These are phyloP conservation scores for Mycogone perniciosa DNA, from an alignment of 2,329 filamentous ascomycete species.

Conservation along the genomic window DNA sequence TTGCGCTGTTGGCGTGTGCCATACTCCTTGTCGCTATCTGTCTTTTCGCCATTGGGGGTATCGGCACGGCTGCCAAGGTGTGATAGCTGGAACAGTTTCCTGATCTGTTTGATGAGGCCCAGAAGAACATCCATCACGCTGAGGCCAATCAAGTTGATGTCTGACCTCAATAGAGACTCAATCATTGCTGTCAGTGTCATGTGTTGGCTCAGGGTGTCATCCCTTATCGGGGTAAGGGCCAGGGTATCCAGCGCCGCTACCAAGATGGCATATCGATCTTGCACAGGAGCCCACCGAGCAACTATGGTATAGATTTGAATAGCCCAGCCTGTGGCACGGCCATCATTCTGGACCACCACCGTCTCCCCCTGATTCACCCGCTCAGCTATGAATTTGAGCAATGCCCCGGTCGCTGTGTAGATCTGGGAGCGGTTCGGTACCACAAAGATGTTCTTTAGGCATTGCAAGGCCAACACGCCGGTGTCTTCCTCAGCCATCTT, in stretches of 20 bases:
- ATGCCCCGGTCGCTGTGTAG: conserved; percentile 64
- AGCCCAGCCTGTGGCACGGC: conserved; percentile 61
- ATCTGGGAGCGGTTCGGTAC: conserved; percentile 78
- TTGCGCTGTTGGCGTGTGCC: conserved; percentile 42
- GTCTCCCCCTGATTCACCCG: conserved; percentile 46
- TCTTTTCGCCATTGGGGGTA: conserved; percentile 28
- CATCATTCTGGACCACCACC: conserved; percentile 43
- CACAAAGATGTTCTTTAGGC: conserved; percentile 78
- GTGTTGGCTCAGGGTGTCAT: conserved; percentile 67
- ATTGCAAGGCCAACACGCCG: conserved; percentile 75
- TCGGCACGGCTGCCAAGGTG: conserved; percentile 29
- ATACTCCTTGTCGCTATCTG: conserved; percentile 27
- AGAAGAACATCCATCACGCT: conserved; percentile 94
- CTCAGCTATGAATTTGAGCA: conserved; percentile 68
- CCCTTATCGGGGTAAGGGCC: conserved; percentile 58
- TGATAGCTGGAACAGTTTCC: conserved; percentile 64
- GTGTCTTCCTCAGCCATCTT: conserved; percentile 85
- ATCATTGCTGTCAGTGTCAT: conserved; percentile 71
- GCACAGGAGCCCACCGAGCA: conserved; percentile 83
- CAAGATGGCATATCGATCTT: conserved; percentile 87
- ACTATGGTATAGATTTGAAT: conserved; percentile 74
- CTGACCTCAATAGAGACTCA: conserved; percentile 74
- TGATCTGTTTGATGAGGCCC: conserved; percentile 76
- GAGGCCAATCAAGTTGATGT: conserved; percentile 88
- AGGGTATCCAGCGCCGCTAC: conserved; percentile 75